These are phyloP conservation scores for Neurospora sublineolata DNA, from an alignment of 495 filamentous ascomycete genomes.

Conservation along the genomic window DNA sequence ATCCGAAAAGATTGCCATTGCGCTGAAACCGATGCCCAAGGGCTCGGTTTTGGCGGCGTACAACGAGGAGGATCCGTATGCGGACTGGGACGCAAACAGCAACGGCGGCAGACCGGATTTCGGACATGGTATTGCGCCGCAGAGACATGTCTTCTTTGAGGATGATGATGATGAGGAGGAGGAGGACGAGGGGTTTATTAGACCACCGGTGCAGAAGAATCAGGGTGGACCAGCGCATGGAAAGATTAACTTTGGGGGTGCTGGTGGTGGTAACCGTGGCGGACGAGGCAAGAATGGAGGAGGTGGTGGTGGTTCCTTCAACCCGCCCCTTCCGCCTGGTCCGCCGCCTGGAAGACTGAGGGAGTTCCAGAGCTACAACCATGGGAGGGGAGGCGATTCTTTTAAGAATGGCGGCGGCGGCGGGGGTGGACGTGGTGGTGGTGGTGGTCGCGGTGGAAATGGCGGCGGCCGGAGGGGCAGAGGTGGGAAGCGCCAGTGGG, in stretches of 20 bases:
- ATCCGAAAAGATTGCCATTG: conserved; percentile 20
- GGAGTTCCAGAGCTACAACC: not conserved
- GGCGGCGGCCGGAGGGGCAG: not conserved
- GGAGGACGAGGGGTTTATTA: conserved; percentile 31
- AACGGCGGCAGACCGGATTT: conserved; percentile 18
- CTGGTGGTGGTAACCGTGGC: conserved; percentile 7
- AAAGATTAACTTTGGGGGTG: conserved; percentile 21
- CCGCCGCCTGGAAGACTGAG: conserved; percentile 4
- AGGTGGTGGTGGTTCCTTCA: not conserved
- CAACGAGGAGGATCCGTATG: not conserved
- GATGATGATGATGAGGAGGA: conserved; percentile 31
- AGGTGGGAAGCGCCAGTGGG: not conserved
- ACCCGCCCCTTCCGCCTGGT: conserved; percentile 13
- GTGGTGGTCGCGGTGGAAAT: not conserved
- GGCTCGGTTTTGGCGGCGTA: not conserved
- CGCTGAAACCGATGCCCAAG: conserved; percentile 4
- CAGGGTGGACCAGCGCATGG: conserved; percentile 1
- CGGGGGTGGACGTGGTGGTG: not conserved
- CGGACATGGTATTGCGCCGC: conserved; percentile 25
- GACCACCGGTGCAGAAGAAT: conserved; percentile 20
- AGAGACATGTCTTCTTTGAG: conserved; percentile 29
- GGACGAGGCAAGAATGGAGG: not conserved
- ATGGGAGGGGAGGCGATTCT: not conserved
- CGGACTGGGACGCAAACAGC: not conserved
- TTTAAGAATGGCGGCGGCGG: not conserved